These are phyloP conservation scores for Nannochloropsis salina DNA, from an alignment of 108 stramenopile genomes.

Conservation along the genomic window DNA sequence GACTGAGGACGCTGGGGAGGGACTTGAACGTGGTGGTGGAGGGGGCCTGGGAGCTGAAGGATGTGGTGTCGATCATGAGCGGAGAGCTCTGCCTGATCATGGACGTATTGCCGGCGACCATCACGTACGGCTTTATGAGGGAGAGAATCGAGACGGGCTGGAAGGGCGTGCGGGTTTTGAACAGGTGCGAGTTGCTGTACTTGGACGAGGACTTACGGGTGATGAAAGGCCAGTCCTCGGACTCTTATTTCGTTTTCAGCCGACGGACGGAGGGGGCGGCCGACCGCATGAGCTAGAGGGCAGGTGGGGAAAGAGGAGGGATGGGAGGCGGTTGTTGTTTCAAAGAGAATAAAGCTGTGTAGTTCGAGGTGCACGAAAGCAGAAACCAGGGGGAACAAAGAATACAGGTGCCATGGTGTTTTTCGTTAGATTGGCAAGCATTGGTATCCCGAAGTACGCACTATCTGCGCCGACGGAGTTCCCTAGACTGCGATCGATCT, in stretches of 20 bases:
- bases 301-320: slow-evolving; percentile 3
- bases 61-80: neutral
- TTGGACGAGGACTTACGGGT: slow-evolving; percentile 1
- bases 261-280: neutral
- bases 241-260: neutral
- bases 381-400: too few species aligned
- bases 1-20: slow-evolving; percentile 19
- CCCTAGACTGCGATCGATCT: too few species aligned
- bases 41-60: neutral
- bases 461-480: too few species aligned
- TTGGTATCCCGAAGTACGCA: too few species aligned
- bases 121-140: neutral
- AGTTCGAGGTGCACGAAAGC: too few species aligned
- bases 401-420: too few species aligned
- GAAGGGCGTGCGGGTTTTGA: neutral
- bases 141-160: neutral
- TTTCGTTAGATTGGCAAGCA: too few species aligned
- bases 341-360: too few species aligned
- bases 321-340: neutral
- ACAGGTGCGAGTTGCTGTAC: slow-evolving; percentile 16
- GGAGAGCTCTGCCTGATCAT: slow-evolving; percentile 4
- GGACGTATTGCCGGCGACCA: neutral
- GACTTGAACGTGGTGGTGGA: slow-evolving; percentile 13
- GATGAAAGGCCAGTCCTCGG: neutral
- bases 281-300: neutral